Conservation (phyloP, 768 basidiomycete species). For the Hygrophorus pudorinus region DNA sequence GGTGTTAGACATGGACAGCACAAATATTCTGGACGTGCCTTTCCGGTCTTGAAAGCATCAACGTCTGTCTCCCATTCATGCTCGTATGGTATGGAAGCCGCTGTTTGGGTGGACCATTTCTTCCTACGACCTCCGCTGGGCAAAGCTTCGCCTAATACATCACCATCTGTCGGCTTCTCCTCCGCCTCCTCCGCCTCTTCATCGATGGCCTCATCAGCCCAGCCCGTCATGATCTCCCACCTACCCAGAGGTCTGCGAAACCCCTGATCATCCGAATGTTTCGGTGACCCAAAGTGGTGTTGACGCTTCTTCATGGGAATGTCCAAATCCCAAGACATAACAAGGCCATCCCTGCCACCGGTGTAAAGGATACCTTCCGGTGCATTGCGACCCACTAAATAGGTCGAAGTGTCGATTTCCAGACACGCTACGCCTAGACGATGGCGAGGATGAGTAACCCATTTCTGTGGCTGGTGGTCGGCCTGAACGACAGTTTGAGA, state of each 20-base stretch:
- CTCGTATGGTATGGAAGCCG: conserved; percentile 47
- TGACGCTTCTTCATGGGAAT: conserved; percentile 48
- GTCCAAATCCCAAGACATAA: conserved; percentile 82
- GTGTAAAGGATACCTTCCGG: conserved; percentile 89
- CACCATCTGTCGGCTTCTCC: conserved; percentile 57
- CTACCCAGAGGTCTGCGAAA: conserved; percentile 19
- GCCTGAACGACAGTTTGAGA: conserved; percentile 17
- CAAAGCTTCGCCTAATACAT: conserved; percentile 63
- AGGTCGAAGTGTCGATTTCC: conserved; percentile 80
- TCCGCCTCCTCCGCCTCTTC: conserved; percentile 59
- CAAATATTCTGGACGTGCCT: conserved; percentile 27
- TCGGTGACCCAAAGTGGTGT: conserved; percentile 9
- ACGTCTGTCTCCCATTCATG: conserved; percentile 73
- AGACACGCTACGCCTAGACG: conserved; percentile 79
- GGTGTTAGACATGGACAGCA: conserved; percentile 2
- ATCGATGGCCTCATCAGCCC: conserved; percentile 60
- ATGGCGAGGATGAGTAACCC: conserved; percentile 59
- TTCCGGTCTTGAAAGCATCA: conserved; percentile 34
- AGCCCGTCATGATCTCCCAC: conserved; percentile 83
- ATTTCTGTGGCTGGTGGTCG: conserved; percentile 16
- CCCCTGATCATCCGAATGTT: conserved; percentile 14
- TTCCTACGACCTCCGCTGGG: conserved; percentile 9
- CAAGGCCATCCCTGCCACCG: conserved; percentile 79
- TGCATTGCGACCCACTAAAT: conserved; percentile 46
- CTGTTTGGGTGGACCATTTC: conserved; percentile 27